These are phyloP conservation scores for Phaeosphaeriaceae sp. DNA, from an alignment of 2,329 filamentous ascomycete species.

Conservation along the genomic window DNA sequence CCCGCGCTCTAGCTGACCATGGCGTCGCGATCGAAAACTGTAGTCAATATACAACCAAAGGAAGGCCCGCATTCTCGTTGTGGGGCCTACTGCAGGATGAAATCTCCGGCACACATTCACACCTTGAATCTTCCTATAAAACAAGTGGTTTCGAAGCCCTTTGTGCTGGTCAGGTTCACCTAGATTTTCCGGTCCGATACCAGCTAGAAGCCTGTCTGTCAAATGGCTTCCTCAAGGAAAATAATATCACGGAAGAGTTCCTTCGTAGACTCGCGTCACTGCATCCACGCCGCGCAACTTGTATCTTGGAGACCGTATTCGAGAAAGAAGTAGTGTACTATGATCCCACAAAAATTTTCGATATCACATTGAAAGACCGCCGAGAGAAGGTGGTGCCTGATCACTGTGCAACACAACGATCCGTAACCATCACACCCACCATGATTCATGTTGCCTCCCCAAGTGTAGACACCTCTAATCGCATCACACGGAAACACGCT, in stretches of 20 bases:
- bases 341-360: constrained; percentile 76
- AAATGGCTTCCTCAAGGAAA: constrained; percentile 75
- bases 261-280: constrained; percentile 64
- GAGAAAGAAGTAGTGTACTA: constrained; percentile 67
- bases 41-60: constrained; percentile 52
- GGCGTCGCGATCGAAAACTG: constrained; percentile 66
- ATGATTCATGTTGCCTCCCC: constrained; percentile 80
- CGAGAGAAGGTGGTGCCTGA: constrained; percentile 61
- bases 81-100: constrained; percentile 40
- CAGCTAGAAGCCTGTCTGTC: constrained; percentile 95
- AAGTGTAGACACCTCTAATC: constrained; percentile 83
- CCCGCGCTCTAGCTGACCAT: constrained; percentile 69
- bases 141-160: constrained; percentile 37
- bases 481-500: constrained; percentile 77
- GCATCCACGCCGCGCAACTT: constrained; percentile 61
- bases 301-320: constrained; percentile 75
- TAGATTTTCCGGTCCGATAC: constrained; percentile 75
- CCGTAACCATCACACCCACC: constrained; percentile 82
- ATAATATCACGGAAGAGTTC: constrained; percentile 73
- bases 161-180: constrained; percentile 30
- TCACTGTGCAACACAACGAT: constrained; percentile 77
- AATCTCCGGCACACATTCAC: constrained; percentile 30
- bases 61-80: constrained; percentile 19
- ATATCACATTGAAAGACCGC: constrained; percentile 47
- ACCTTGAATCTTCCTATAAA: constrained; percentile 14